These are phyloP conservation scores for Monosporascus sp. DNA, from an alignment of 2,329 filamentous ascomycete genomes.

Conservation along the genomic window DNA sequence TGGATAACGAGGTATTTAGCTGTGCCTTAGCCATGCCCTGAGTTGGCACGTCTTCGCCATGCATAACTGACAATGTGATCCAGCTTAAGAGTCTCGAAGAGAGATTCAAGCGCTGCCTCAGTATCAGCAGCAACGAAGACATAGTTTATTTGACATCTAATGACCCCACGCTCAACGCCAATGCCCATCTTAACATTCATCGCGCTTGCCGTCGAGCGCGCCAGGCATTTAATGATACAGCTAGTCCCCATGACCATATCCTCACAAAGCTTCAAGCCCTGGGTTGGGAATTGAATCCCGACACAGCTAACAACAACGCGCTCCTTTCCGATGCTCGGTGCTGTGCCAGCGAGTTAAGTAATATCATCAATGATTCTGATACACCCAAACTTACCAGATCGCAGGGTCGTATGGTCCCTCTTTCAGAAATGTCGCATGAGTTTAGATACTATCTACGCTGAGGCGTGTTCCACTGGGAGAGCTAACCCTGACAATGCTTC, in stretches of 20 bases:
- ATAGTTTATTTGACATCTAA: no score
- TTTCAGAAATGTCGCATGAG: conserved; percentile 16
- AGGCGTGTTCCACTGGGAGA: conserved; percentile 8
- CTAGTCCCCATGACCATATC: conserved; percentile 17
- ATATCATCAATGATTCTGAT: background rate
- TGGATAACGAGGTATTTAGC: background rate
- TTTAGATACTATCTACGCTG: conserved; percentile 14
- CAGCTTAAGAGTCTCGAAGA: background rate
- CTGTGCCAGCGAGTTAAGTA: conserved; percentile 22
- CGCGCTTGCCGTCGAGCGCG: background rate
- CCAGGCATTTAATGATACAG: conserved; percentile 6
- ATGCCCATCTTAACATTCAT: background rate
- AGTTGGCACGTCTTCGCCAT: background rate
- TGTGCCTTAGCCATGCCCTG: background rate
- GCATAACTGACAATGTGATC: background rate
- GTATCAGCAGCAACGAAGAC: no score
- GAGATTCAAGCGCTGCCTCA: no score
- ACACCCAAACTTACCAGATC: conserved; percentile 1
- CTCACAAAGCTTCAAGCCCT: conserved; percentile 19
- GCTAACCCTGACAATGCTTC: background rate
- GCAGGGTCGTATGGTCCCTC: conserved; percentile 17
- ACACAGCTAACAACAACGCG: conserved; percentile 6
- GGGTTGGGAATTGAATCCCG: conserved; percentile 14
- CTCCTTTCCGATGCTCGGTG: conserved; percentile 18
- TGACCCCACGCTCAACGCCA: no score